Base-by-base conservation (phyloP, 2,329 filamentous ascomycete genomes). In the Colletotrichum sp. region DNA sequence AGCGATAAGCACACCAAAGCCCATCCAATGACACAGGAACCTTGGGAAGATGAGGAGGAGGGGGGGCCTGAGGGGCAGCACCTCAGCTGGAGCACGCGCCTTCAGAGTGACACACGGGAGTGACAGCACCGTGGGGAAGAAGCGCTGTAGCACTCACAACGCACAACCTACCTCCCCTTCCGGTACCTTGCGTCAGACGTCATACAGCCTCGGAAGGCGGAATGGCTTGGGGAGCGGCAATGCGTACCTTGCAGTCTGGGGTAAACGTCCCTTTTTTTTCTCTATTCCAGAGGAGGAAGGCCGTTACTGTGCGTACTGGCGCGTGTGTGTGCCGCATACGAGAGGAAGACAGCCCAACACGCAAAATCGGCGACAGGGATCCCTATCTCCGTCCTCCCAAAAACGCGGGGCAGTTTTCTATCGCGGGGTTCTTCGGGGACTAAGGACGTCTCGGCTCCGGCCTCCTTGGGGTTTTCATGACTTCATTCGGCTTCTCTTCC, bases 321-420 rank as follows among this genome's bases (percentile, higher is more conserved):
- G 34, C 30, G 12, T 3, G 7, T 52, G 52, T 59, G 63, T 62
- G 36, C 18, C n/a, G 24, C 59, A n/a, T 36, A 55, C 13, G 13
- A 21, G n/a, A 21, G 43, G 21, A 18, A 24, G 55, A 24, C 21
- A 8, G 21, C 52, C 26, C 2, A 10, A 9, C 32, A 32, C 9
- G 12, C 10, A 52, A 52, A 52, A 24, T 52, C 43, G 43, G 43
- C 43, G 55, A 68, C 69, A 68, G 70, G 70, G 64, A 63, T 73
- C 65, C 59, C 36, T 55, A 30, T 61, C 70, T 56, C 71, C 56
- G 56, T 55, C 30, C 48, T 56, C 56, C n/a, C 55, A 69, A 52
- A 69, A 52, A 69, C 56, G 70, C 65, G 70, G 70, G 70, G 70
- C 70, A 56, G 28, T 55, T 56, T 73, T 28, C n/a, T 38, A 48